Conservation (phyloP, 129 eudicot species). For the Chrysanthemum seticuspe region DNA sequence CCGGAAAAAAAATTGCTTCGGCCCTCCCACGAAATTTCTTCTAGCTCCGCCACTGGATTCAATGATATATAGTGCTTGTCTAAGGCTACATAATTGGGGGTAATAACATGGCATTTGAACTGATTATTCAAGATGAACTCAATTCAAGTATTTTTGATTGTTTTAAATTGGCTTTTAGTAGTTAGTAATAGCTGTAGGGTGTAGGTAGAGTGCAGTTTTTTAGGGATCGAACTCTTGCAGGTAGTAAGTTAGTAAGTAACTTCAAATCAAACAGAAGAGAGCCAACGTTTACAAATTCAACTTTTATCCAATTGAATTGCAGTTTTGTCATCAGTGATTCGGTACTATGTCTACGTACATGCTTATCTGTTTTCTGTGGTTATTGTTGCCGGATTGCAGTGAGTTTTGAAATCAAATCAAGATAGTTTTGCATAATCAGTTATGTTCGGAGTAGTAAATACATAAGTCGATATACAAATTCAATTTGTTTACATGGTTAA, state of each 20-base stretch:
- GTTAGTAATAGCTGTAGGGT: neutral
- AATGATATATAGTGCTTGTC: neutral
- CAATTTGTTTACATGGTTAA: slow-evolving; percentile 5
- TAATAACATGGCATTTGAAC: too few relatives aligned
- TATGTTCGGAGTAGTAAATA: neutral
- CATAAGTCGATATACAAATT: too few relatives aligned
- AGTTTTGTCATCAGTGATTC: neutral
- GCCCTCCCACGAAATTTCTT: too few relatives aligned
- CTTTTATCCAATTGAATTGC: neutral
- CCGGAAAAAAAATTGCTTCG: too few relatives aligned
- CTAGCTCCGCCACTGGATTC: too few relatives aligned
- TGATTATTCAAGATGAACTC: too few relatives aligned
- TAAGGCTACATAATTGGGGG: neutral
- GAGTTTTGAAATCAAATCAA: neutral
- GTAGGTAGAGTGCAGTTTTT: neutral
- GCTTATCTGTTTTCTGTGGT: neutral
- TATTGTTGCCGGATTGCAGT: slow-evolving; percentile 12
- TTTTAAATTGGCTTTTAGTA: too few relatives aligned
- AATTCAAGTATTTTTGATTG: too few relatives aligned
- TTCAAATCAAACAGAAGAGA: neutral
- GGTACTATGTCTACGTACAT: neutral
- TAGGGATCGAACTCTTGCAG: neutral
- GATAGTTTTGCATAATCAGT: neutral
- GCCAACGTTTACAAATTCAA: neutral
- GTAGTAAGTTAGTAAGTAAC: neutral